phyloP scores from a whole-genome alignment of 768 basidiomycete genomes.

The Hygrocybe coccinea region DNA sequence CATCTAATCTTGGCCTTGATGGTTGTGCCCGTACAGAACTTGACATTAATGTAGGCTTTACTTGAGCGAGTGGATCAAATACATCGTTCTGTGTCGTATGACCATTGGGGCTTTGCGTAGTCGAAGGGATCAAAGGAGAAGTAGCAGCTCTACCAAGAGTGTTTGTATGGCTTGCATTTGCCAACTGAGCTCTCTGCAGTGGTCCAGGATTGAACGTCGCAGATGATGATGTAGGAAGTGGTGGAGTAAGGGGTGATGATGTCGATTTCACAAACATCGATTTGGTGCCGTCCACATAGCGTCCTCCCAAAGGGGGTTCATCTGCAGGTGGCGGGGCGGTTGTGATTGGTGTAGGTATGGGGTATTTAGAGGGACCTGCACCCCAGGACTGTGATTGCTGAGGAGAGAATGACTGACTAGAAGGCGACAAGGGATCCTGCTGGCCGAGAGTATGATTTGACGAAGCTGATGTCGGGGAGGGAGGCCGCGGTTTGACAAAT shows the following conservation, averaged over 20 bases:
- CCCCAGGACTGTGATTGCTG: conserved; percentile 42
- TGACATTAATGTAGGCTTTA: conserved; percentile 60
- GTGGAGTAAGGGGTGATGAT: conserved; percentile 34
- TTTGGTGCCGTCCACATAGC: conserved; percentile 68
- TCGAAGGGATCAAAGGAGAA: conserved; percentile 10
- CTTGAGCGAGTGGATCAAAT: conserved; percentile 62
- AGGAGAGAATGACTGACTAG: conserved; percentile 19
- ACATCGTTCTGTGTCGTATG: conserved; percentile 27
- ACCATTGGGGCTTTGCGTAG: conserved; percentile 19
- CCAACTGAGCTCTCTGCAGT: not conserved
- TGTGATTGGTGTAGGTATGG: conserved; percentile 26
- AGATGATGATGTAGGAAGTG: conserved; percentile 33
- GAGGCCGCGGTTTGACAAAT: not conserved
- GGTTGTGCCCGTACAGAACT: conserved; percentile 70
- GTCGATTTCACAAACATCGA: conserved; percentile 71
- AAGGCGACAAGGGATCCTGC: conserved; percentile 11
- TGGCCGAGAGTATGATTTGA: conserved; percentile 1
- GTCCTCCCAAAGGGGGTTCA: conserved; percentile 56
- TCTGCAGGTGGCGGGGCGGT: conserved; percentile 26
- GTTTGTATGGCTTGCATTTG: conserved; percentile 1
- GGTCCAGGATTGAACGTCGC: conserved; percentile 26
- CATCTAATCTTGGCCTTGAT: conserved; percentile 70
- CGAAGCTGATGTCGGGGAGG: not conserved
- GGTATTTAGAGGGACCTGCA: conserved; percentile 51
- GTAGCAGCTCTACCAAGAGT: conserved; percentile 13